phyloP scores from a whole-genome alignment of 345 rosid species.

The Ceriops tagal region DNA sequence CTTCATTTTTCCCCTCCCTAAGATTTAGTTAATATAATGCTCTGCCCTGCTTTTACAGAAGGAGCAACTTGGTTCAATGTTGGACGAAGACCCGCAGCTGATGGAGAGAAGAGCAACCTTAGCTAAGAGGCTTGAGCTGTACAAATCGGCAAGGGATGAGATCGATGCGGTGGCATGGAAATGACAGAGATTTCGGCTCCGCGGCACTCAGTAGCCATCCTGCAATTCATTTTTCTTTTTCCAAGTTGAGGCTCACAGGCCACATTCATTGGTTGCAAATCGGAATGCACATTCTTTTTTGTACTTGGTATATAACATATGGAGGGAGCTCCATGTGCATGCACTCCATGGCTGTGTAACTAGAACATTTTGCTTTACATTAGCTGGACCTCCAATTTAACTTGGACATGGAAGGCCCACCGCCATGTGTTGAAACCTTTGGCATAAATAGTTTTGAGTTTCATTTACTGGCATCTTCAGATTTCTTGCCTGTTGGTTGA shows the following conservation, averaged over 20 bases:
- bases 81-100: conserved; percentile 95
- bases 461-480: too few species aligned
- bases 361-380: too few species aligned
- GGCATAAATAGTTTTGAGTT: too few species aligned
- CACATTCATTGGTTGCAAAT: conserved; percentile 13
- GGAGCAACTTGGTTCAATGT: conserved; percentile 85
- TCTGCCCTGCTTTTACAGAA: conserved; percentile 41
- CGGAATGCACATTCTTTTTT: conserved; percentile 22
- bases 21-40: neutral
- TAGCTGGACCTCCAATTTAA: too few species aligned
- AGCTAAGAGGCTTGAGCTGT: conserved; percentile 86
- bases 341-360: too few species aligned
- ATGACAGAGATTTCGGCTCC: conserved; percentile 25
- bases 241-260: neutral
- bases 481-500: too few species aligned
- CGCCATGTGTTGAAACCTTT: too few species aligned
- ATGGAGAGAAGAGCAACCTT: conserved; percentile 77
- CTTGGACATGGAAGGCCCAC: too few species aligned
- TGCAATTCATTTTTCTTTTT: neutral
- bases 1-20: neutral
- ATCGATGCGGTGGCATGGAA: conserved; percentile 95
- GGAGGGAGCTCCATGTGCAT: neutral
- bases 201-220: neutral
- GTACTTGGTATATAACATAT: neutral
- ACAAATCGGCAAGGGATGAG: conserved; percentile 95